Evolutionary conservation across 345 rosid species (phyloP).

Genomic region (Brassica rapa): DNA sequence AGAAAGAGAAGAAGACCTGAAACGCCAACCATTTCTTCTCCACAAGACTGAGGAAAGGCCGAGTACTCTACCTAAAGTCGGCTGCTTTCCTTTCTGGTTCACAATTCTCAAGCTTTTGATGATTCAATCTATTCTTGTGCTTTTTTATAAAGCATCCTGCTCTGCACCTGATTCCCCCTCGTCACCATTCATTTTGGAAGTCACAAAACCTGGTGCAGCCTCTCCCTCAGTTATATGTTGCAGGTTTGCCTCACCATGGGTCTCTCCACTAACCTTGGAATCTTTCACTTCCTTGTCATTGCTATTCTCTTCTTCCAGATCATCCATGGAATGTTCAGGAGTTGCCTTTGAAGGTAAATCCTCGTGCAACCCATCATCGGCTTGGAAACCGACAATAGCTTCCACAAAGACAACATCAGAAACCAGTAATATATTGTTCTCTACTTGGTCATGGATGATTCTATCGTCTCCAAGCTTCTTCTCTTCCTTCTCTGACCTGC

Average conservation of each 20-base stretch:
- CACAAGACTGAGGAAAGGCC: too few species aligned
- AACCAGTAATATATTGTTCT: constrained; percentile 25
- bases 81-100: too few species aligned
- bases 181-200: constrained; percentile 35
- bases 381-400: constrained; percentile 48
- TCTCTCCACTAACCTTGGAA: constrained; percentile 34
- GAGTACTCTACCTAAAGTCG: too few species aligned
- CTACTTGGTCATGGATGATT: constrained; percentile 27
- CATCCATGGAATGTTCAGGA: background rate
- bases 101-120: too few species aligned
- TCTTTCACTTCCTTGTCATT: background rate
- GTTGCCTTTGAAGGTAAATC: constrained; percentile 17
- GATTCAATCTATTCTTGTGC: too few species aligned
- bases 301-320: background rate
- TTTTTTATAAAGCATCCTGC: background rate
- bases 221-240: constrained; percentile 49
- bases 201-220: constrained; percentile 38
- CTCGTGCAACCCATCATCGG: background rate
- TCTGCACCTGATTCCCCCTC: constrained; percentile 28
- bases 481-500: constrained; percentile 39
- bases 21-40: too few species aligned
- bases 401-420: constrained; percentile 59
- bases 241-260: constrained; percentile 7
- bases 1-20: too few species aligned
- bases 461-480: constrained; percentile 39